These are phyloP conservation scores for Myxozyma neotropica DNA, from an alignment of 805 yeast genomes.

Conservation along the genomic window DNA sequence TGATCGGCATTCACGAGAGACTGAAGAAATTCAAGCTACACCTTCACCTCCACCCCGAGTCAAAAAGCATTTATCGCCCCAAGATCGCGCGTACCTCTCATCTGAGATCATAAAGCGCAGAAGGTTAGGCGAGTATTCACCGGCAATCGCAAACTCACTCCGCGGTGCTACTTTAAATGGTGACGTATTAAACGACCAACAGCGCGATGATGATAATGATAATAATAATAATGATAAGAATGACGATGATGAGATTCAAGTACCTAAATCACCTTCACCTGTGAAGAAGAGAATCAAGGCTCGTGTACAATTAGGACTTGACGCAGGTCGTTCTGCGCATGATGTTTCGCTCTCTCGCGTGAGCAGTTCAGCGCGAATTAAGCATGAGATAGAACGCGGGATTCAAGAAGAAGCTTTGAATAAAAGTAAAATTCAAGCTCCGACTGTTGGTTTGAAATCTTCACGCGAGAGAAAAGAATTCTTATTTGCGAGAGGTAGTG, in stretches of 20 bases:
- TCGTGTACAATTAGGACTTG: slow-evolving; percentile 36
- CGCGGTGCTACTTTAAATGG: neutral
- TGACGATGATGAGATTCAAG: slow-evolving; percentile 12
- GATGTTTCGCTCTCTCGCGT: slow-evolving; percentile 33
- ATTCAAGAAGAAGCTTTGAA: neutral
- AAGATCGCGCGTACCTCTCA: neutral
- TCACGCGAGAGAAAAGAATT: neutral
- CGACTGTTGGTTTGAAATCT: neutral
- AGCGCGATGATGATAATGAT: neutral
- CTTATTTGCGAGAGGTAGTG: neutral
- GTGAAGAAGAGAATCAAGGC: slow-evolving; percentile 26
- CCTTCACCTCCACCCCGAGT: neutral
- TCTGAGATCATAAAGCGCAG: slow-evolving; percentile 22
- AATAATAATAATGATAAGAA: neutral
- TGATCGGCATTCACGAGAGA: no score
- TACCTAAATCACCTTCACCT: slow-evolving; percentile 32
- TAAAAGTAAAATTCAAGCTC: slow-evolving; percentile 2
- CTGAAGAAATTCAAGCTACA: neutral
- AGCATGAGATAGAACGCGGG: slow-evolving; percentile 5
- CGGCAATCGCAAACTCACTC: slow-evolving; percentile 12
- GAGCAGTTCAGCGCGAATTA: neutral
- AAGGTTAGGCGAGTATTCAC: slow-evolving; percentile 7
- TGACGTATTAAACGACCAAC: neutral
- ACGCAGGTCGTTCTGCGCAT: slow-evolving; percentile 31
- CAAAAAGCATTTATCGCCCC: neutral